Conservation (phyloP, 208 protist genomes). For the Leishmania guyanensis region DNA sequence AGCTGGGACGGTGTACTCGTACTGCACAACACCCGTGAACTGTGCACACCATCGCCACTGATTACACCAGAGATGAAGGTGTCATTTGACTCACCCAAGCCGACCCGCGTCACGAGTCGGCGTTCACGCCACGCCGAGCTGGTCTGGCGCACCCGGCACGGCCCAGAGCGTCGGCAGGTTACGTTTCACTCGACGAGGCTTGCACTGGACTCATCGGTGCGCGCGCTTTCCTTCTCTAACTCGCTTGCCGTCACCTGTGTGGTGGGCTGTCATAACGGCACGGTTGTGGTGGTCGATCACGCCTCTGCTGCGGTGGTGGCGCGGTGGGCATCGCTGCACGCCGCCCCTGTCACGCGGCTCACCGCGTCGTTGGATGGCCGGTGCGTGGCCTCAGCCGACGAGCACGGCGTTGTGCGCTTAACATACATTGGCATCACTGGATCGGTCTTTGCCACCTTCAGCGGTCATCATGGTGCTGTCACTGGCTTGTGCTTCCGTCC, state of each 20-base stretch:
- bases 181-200: conserved; percentile 23
- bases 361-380: conserved; percentile 65
- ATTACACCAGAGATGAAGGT: conserved; percentile 6
- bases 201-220: conserved; percentile 43
- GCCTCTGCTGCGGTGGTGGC: conserved; percentile 48
- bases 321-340: conserved; percentile 49
- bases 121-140: not conserved
- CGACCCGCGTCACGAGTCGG: not conserved
- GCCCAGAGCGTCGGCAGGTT: conserved; percentile 12
- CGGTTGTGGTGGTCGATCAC: conserved; percentile 64
- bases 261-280: conserved; percentile 62
- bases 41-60: conserved; percentile 18
- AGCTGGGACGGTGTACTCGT: conserved; percentile 70
- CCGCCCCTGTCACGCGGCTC: conserved; percentile 59
- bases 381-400: conserved; percentile 76
- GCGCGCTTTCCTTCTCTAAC: conserved; percentile 56
- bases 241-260: conserved; percentile 81
- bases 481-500: conserved; percentile 51
- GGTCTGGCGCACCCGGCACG: conserved; percentile 17
- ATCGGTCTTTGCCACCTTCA: conserved; percentile 52
- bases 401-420: conserved; percentile 61
- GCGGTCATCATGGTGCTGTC: conserved; percentile 69
- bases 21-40: conserved; percentile 47
- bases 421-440: conserved; percentile 66
- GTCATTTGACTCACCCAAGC: not conserved